Evolutionary conservation across 495 filamentous ascomycete species (phyloP).

Genomic region (Penicillium manginii): DNA sequence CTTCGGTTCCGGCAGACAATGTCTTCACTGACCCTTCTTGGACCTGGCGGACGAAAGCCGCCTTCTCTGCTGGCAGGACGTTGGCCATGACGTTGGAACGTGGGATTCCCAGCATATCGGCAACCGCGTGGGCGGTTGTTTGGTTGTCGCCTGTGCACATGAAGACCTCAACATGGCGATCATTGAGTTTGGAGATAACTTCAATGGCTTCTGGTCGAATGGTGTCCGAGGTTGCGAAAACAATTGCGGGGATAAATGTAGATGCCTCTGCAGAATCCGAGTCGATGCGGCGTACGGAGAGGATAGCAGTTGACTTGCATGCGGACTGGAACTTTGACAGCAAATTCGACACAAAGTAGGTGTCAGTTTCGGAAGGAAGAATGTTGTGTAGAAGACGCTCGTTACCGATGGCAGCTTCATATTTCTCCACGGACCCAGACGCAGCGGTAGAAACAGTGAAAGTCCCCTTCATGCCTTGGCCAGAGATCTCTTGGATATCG

Average conservation of each 20-base stretch:
- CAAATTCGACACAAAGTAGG: constrained; percentile 43
- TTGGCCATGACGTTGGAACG: constrained; percentile 79
- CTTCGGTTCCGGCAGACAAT: constrained; percentile 1
- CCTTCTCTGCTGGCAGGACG: constrained; percentile 84
- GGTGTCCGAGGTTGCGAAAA: constrained; percentile 72
- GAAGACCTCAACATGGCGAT: constrained; percentile 70
- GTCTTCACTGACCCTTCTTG: constrained; percentile 51
- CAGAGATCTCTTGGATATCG: constrained; percentile 73
- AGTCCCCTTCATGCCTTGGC: constrained; percentile 76
- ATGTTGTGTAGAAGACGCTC: constrained; percentile 67
- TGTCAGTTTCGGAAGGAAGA: constrained; percentile 26
- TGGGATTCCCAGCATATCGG: constrained; percentile 74
- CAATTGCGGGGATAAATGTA: constrained; percentile 62
- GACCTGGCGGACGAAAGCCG: constrained; percentile 77
- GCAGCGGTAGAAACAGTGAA: constrained; percentile 51
- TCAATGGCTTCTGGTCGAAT: constrained; percentile 73
- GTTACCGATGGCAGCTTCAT: constrained; percentile 82
- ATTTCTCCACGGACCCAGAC: constrained; percentile 27
- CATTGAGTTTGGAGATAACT: constrained; percentile 69
- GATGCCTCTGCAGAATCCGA: constrained; percentile 28
- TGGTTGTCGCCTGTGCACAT: constrained; percentile 88
- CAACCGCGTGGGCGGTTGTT: constrained; percentile 65
- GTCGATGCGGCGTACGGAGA: constrained; percentile 53
- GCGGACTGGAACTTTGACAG: constrained; percentile 69
- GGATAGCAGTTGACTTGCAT: constrained; percentile 75